These are phyloP conservation scores for Amanita rubescens DNA, from an alignment of 768 basidiomycete genomes.

Conservation along the genomic window DNA sequence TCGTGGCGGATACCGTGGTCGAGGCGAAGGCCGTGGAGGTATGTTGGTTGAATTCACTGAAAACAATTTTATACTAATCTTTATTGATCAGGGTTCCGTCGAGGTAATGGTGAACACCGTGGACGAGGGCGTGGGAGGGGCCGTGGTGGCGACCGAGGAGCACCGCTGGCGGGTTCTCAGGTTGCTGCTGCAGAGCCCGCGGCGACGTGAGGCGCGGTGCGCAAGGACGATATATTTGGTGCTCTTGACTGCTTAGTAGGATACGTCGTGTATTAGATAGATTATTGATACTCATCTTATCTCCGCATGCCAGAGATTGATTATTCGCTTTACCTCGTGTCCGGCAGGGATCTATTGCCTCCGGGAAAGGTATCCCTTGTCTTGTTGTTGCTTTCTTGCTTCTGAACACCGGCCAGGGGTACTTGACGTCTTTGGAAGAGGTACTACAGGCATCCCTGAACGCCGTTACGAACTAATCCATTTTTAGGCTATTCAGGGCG, in stretches of 20 bases:
- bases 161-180: neutral
- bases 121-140: conserved; percentile 4
- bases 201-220: neutral
- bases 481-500: conserved; percentile 68
- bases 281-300: neutral
- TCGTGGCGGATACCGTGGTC: conserved; percentile 28
- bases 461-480: neutral
- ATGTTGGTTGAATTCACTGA: neutral
- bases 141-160: neutral
- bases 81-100: neutral
- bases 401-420: conserved; percentile 7
- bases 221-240: neutral
- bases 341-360: conserved; percentile 72
- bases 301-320: too few relatives aligned
- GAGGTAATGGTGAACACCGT: conserved; percentile 2
- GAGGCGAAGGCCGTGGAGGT: conserved; percentile 19
- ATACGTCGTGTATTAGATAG: neutral
- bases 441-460: conserved; percentile 29
- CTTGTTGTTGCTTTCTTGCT: conserved; percentile 2
- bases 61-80: too few relatives aligned
- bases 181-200: neutral
- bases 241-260: neutral
- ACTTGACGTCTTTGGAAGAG: conserved; percentile 64
- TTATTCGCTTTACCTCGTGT: conserved; percentile 82
- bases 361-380: conserved; percentile 51